Conservation (phyloP, 2,329 filamentous ascomycete species). For the Colletotrichum cordylinicola region DNA sequence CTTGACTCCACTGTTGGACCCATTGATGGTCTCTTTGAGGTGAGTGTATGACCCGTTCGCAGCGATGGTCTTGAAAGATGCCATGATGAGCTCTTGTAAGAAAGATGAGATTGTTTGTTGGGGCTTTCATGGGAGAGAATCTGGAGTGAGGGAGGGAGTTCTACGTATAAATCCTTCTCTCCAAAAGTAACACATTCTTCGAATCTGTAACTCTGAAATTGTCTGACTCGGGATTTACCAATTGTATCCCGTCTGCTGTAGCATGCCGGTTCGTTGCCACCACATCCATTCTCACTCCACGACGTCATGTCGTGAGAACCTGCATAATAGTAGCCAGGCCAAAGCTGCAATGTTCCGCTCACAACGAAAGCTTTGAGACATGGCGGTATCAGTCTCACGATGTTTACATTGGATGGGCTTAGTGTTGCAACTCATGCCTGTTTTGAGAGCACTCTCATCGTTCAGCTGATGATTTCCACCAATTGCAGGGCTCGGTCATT, state of each 20-base stretch:
- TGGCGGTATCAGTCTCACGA: neutral
- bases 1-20: neutral
- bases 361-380: neutral
- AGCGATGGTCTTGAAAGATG: neutral
- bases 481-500: rapidly evolving
- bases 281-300: neutral
- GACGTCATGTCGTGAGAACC: neutral
- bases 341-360: neutral
- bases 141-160: neutral
- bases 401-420: neutral
- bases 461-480: neutral
- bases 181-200: neutral
- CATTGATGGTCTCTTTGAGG: neutral
- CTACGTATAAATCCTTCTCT: neutral
- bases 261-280: neutral
- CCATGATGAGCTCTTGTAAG: neutral
- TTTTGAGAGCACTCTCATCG: neutral
- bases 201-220: no score
- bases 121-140: neutral
- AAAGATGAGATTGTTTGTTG: neutral
- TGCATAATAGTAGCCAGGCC: neutral
- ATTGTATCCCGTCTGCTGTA: neutral
- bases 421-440: neutral
- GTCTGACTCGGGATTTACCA: neutral
- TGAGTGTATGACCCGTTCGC: neutral